These are phyloP conservation scores for Paraurostyla sp. DNA, from an alignment of 73 alveolate species.

Conservation along the genomic window DNA sequence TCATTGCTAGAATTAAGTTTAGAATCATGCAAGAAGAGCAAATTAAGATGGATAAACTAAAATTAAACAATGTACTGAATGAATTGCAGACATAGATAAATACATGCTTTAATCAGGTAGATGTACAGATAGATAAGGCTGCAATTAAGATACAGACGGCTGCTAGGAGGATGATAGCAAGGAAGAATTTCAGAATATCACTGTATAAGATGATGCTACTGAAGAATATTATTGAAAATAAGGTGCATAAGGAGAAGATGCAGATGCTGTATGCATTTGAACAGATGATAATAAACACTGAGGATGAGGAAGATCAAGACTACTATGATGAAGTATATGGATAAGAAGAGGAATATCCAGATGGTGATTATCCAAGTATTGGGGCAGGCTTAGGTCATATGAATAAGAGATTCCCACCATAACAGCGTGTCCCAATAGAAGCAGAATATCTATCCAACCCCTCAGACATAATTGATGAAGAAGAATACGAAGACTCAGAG, in stretches of 20 bases:
- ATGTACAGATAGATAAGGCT: slow-evolving; percentile 13
- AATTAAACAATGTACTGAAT: not conserved
- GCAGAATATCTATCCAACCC: slow-evolving; percentile 59
- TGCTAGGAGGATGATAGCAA: slow-evolving; percentile 52
- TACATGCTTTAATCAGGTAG: slow-evolving; percentile 4
- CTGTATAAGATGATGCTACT: slow-evolving; percentile 55
- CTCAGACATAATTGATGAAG: slow-evolving; percentile 59
- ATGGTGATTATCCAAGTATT: not conserved
- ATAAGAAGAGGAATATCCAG: slow-evolving; percentile 3
- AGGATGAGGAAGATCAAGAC: slow-evolving; percentile 53
- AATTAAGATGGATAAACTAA: not conserved
- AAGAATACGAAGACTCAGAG: slow-evolving; percentile 53
- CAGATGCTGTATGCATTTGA: slow-evolving; percentile 58
- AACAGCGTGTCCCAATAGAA: slow-evolving; percentile 32
- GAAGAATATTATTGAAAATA: slow-evolving; percentile 47
- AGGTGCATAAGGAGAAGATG: slow-evolving; percentile 64
- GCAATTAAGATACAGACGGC: slow-evolving; percentile 28
- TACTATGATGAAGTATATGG: slow-evolving; percentile 49
- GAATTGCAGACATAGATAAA: slow-evolving; percentile 21
- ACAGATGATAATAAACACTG: slow-evolving; percentile 55
- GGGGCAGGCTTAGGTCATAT: slow-evolving; percentile 5
- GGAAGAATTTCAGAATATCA: slow-evolving; percentile 28
- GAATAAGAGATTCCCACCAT: slow-evolving; percentile 34
- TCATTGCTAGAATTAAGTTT: not conserved
- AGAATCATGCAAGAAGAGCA: not conserved